phyloP scores from a whole-genome alignment of 2,329 filamentous ascomycete genomes.

The Zasmidium cellare region DNA sequence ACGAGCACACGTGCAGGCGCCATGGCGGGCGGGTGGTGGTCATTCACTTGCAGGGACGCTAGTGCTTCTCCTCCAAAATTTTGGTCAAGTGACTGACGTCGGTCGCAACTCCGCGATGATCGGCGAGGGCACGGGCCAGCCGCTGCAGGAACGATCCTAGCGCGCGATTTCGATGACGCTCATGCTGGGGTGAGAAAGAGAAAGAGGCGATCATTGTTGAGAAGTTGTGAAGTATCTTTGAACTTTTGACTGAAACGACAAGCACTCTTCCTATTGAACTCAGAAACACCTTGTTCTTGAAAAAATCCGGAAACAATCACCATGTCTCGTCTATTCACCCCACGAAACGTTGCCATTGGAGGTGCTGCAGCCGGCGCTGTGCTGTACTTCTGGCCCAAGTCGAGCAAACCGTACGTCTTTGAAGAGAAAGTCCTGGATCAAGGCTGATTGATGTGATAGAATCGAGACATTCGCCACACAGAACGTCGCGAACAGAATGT shows the following conservation, averaged over 20 bases:
- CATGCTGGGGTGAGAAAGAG: too few relatives aligned
- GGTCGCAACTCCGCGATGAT: background rate
- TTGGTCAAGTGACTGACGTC: slow-evolving; percentile 8
- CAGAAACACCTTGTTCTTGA: background rate
- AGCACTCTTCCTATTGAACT: background rate
- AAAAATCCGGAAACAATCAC: background rate
- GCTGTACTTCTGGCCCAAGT: slow-evolving; percentile 26
- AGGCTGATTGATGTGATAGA: slow-evolving; percentile 16
- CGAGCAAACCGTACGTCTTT: slow-evolving; percentile 10
- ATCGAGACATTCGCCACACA: slow-evolving; percentile 37
- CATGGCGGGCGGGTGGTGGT: background rate
- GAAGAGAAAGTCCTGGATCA: background rate
- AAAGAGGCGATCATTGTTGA: background rate
- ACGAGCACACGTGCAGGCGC: slow-evolving; percentile 32
- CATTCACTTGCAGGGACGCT: background rate
- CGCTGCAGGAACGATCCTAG: background rate
- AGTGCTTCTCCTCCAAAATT: slow-evolving; percentile 1
- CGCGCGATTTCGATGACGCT: slow-evolving; percentile 2
- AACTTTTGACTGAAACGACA: background rate
- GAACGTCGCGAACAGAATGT: slow-evolving; percentile 36
- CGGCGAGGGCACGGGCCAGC: background rate
- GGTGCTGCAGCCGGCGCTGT: slow-evolving; percentile 27
- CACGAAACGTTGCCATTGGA: slow-evolving; percentile 33
- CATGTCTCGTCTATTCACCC: slow-evolving; percentile 16
- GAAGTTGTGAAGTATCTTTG: background rate